A percentile compares a stretch with the other conserved stretches of the same genome.
These are phyloP conservation scores for Malassezia japonica DNA, from an alignment of 1,284 basidiomycete species.

Conservation along the genomic window DNA sequence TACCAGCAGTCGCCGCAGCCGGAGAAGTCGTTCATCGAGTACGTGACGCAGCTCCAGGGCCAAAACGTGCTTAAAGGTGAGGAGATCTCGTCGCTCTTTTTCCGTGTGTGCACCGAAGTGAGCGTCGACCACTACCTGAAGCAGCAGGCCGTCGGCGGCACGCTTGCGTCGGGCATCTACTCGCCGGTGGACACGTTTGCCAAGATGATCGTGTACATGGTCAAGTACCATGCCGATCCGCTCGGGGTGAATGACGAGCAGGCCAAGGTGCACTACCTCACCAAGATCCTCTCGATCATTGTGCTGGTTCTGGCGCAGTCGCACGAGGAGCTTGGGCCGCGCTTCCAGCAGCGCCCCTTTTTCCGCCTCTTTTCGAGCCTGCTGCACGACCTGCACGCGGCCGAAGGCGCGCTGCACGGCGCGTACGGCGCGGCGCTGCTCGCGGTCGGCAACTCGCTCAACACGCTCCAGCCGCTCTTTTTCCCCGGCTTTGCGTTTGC, in stretches of 20 bases:
- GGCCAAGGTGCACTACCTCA: slow-evolving; percentile 90
- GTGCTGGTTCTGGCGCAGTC: slow-evolving; percentile 87
- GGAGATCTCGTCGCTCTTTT: slow-evolving; percentile 93
- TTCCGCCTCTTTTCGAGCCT: slow-evolving; percentile 97
- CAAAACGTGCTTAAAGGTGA: slow-evolving; percentile 94
- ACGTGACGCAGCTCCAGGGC: slow-evolving; percentile 88
- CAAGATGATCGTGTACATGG: slow-evolving; percentile 88
- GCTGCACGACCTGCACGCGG: slow-evolving; percentile 75
- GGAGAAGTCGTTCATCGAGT: slow-evolving; percentile 93
- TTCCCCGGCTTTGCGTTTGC: slow-evolving; percentile 98
- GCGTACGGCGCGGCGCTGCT: slow-evolving; percentile 83
- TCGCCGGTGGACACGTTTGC: slow-evolving; percentile 92
- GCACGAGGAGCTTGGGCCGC: slow-evolving; percentile 81
- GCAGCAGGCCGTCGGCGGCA: slow-evolving; percentile 67
- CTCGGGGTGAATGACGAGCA: slow-evolving; percentile 74
- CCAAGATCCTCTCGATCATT: slow-evolving; percentile 94
- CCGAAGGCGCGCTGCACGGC: slow-evolving; percentile 68
- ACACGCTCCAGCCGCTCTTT: slow-evolving; percentile 87
- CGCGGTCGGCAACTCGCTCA: slow-evolving; percentile 82
- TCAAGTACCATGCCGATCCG: slow-evolving; percentile 96
- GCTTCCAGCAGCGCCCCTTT: slow-evolving; percentile 96
- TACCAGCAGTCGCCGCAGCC: slow-evolving; percentile 81
- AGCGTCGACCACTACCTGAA: slow-evolving; percentile 86
- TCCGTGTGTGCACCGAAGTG: slow-evolving; percentile 91
- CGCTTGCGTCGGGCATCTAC: slow-evolving; percentile 62